Evolutionary conservation across 192 early-diverging fungal species (phyloP).

Genomic region (Podila minutissima): DNA sequence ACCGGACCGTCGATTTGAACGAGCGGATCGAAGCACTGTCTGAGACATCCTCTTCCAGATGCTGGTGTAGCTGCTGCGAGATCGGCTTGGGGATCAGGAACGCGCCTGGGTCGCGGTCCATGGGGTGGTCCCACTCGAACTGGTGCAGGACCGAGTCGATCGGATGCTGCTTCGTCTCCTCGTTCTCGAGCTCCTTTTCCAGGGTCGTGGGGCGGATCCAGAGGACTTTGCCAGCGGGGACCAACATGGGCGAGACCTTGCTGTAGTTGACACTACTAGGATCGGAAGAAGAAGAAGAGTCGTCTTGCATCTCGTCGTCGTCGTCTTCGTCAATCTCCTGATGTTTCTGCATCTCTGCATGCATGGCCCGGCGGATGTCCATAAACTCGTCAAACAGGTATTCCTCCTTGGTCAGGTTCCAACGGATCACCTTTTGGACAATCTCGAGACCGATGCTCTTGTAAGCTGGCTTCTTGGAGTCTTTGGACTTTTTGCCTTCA

Average conservation of each 20-base stretch:
- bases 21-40: constrained; percentile 33
- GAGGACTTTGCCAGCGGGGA: constrained; percentile 56
- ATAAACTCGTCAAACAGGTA: constrained; percentile 45
- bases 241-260: constrained; percentile 39
- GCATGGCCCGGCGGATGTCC: constrained; percentile 47
- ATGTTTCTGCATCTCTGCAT: constrained; percentile 23
- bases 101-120: constrained; percentile 11
- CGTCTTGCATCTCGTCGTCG: neutral
- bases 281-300: neutral
- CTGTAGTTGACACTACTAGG: neutral
- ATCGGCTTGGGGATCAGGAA: constrained; percentile 17
- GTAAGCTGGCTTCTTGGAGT: constrained; percentile 2
- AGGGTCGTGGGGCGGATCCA: constrained; percentile 53
- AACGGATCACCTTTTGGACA: constrained; percentile 52
- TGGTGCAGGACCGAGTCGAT: constrained; percentile 30
- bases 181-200: constrained; percentile 48
- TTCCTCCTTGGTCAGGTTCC: constrained; percentile 36
- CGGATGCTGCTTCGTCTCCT: constrained; percentile 33
- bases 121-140: constrained; percentile 47
- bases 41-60: constrained; percentile 15
- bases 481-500: neutral
- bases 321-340: constrained; percentile 22
- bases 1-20: constrained; percentile 37
- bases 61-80: constrained; percentile 17
- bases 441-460: constrained; percentile 41